A percentile compares a stretch with the other conserved stretches of the same genome.
Conservation (phyloP, 2,329 filamentous ascomycete genomes). For the Fusarium haematococcum region DNA sequence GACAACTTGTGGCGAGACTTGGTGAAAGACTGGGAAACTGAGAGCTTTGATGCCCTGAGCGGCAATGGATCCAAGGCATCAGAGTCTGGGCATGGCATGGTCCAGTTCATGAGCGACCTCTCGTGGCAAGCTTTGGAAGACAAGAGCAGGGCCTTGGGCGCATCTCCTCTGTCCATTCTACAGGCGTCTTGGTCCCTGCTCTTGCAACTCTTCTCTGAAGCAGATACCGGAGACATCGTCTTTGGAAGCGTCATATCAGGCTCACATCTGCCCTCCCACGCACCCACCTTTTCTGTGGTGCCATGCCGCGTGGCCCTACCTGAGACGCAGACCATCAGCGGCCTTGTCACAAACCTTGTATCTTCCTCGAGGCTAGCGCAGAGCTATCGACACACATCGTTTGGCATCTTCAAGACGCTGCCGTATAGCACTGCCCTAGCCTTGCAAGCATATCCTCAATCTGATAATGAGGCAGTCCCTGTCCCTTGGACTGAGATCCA, state of each 20-base stretch:
- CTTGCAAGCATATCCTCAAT: slow-evolving; percentile 8
- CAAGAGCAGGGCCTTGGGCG: slow-evolving; percentile 9
- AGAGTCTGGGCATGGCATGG: not conserved
- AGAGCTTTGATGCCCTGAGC: slow-evolving; percentile 7
- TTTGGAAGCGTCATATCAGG: slow-evolving; percentile 26
- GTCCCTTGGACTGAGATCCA: slow-evolving; percentile 5
- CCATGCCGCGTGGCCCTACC: slow-evolving; percentile 12
- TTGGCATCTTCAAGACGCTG: slow-evolving; percentile 22
- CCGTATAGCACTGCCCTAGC: slow-evolving; percentile 27
- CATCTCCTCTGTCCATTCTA: slow-evolving; percentile 4
- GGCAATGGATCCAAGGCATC: slow-evolving; percentile 6
- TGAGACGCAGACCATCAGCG: not conserved
- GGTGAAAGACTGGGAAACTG: slow-evolving; percentile 14
- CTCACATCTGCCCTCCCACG: not conserved
- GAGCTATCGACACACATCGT: slow-evolving; percentile 4
- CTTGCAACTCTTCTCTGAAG: slow-evolving; percentile 5
- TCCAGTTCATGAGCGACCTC: not conserved
- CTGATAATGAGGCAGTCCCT: not conserved
- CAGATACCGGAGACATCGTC: slow-evolving; percentile 1
- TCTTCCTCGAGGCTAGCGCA: slow-evolving; percentile 5
- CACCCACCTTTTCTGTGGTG: slow-evolving; percentile 22
- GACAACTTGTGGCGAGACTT: slow-evolving; percentile 9
- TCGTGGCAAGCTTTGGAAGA: not conserved
- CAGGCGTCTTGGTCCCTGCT: slow-evolving; percentile 25
- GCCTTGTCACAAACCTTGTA: not conserved